Evolutionary conservation across 306 rosid species (phyloP).

Genomic region (Vigna mungo): DNA sequence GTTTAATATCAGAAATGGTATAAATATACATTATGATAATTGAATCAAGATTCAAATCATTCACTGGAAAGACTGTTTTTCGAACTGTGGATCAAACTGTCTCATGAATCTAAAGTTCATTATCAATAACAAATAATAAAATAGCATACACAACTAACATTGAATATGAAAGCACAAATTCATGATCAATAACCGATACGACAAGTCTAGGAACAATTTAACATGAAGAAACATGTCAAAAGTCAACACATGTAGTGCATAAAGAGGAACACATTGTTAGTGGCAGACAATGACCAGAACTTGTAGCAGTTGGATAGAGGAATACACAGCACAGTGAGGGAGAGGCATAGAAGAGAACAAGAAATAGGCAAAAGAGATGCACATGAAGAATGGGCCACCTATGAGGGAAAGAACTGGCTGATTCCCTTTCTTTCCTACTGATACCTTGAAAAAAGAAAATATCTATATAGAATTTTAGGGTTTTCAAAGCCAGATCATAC

Average conservation of each 20-base stretch:
- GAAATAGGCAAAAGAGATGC: background rate
- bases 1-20: slow-evolving; percentile 30
- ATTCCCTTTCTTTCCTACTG: no score
- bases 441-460: no score
- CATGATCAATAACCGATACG: background rate
- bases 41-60: background rate
- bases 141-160: background rate
- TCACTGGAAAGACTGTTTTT: background rate
- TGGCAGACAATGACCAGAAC: slow-evolving; percentile 6
- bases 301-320: background rate
- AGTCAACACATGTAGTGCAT: background rate
- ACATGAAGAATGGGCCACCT: background rate
- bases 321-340: background rate
- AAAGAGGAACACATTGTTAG: background rate
- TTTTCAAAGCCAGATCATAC: background rate
- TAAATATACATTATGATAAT: background rate
- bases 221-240: background rate
- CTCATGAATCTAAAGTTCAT: background rate
- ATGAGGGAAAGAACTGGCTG: no score
- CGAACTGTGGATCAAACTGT: background rate
- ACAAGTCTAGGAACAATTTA: background rate
- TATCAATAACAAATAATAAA: background rate
- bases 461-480: background rate
- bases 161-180: background rate
- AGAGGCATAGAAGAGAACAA: background rate